Percentiles rank a stretch among this genome's conserved stretches.
These are phyloP conservation scores for Gonapodya prolifera DNA, from an alignment of 192 early-diverging fungal genomes.

Conservation along the genomic window DNA sequence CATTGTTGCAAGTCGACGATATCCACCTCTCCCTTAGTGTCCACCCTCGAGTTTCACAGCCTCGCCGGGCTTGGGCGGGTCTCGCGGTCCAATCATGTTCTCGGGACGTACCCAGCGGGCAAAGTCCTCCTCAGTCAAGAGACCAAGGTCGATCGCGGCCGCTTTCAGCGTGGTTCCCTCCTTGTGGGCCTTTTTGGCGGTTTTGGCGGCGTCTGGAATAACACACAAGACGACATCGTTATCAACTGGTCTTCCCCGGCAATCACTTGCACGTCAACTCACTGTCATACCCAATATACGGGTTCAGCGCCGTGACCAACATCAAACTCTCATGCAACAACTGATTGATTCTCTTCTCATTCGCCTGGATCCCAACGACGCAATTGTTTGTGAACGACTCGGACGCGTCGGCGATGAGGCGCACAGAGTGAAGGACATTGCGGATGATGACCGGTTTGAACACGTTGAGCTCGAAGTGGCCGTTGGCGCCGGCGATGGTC, in stretches of 20 bases:
- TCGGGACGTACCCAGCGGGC: constrained; percentile 91
- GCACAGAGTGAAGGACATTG: constrained; percentile 89
- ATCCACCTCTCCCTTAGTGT: too few relatives aligned
- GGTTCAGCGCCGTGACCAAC: constrained; percentile 98
- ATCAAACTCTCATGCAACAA: constrained; percentile 91
- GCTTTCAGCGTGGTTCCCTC: constrained; percentile 81
- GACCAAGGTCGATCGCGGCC: constrained; percentile 73
- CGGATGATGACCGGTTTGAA: constrained; percentile 99
- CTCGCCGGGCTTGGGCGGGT: too few relatives aligned
- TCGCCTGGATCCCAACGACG: constrained; percentile 84
- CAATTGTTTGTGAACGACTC: constrained; percentile 89
- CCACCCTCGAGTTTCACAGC: too few relatives aligned
- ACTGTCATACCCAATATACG: constrained; percentile 63
- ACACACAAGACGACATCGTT: too few relatives aligned
- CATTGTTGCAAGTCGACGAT: too few relatives aligned
- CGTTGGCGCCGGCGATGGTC: constrained; percentile 86
- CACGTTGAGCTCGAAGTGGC: constrained; percentile 99
- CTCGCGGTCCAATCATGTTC: constrained; percentile 59
- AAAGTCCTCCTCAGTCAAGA: constrained; percentile 83
- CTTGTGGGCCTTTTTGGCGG: constrained; percentile 96
- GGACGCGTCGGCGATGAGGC: constrained; percentile 28
- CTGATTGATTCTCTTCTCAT: constrained; percentile 76
- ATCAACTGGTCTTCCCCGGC: too few relatives aligned
- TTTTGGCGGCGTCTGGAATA: constrained; percentile 59
- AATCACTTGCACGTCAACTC: too few relatives aligned